Percentiles rank a stretch among this genome's conserved stretches.
These are phyloP conservation scores for Botrytis hyacinthi DNA, from an alignment of 2,329 filamentous ascomycete genomes.

Conservation along the genomic window DNA sequence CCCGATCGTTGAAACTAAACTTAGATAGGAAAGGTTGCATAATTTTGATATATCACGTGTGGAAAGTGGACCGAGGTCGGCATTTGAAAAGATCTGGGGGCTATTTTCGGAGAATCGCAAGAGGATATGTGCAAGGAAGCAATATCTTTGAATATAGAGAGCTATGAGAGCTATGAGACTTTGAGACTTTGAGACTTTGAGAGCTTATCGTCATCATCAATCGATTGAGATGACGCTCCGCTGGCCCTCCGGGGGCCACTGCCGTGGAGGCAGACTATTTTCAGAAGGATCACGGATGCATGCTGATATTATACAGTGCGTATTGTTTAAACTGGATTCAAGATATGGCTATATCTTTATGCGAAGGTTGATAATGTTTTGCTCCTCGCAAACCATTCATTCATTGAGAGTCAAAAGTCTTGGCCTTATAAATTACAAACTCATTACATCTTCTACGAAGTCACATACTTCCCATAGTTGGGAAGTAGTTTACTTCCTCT, in stretches of 20 bases:
- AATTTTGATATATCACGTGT: background rate
- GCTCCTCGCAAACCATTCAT: no score
- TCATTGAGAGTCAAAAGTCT: background rate
- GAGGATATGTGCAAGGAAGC: background rate
- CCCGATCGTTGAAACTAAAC: constrained; percentile 7
- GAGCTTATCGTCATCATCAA: background rate
- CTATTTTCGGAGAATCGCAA: background rate
- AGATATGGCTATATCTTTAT: background rate
- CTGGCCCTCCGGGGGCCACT: background rate
- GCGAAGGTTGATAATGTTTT: background rate
- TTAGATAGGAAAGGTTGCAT: background rate
- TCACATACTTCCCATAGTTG: background rate
- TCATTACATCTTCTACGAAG: background rate
- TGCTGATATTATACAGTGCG: background rate
- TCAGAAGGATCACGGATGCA: background rate
- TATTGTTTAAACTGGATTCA: background rate
- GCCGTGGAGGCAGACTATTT: constrained; percentile 3
- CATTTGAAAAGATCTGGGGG: background rate
- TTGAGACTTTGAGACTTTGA: background rate
- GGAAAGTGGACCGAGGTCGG: constrained; percentile 5
- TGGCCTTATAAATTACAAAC: background rate
- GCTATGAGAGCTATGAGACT: background rate
- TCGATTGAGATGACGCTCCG: background rate
- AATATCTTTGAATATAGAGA: background rate
- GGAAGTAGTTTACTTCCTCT: background rate